Percentiles rank a stretch among this genome's conserved stretches.
Evolutionary conservation across 1,139 yeast genomes (phyloP).

Genomic region (Zygoascus sp.): DNA sequence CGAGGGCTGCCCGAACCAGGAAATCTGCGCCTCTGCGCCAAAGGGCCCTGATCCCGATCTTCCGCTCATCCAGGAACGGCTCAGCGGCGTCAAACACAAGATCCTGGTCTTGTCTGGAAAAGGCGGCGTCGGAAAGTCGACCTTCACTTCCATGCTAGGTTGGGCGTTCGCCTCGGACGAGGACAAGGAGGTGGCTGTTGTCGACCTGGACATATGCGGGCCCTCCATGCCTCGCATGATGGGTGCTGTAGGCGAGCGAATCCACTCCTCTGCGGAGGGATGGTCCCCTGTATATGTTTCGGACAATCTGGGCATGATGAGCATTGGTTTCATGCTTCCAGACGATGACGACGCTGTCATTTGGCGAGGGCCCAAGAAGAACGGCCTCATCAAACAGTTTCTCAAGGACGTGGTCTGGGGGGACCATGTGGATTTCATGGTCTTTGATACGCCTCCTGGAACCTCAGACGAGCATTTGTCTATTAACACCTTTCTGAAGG

Average conservation of each 20-base stretch:
- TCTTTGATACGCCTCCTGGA: constrained; percentile 98
- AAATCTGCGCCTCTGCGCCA: constrained; percentile 80
- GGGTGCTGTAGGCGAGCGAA: constrained; percentile 82
- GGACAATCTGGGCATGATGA: constrained; percentile 92
- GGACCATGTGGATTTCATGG: constrained; percentile 67
- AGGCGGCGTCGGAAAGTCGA: constrained; percentile 98
- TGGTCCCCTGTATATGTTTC: constrained; percentile 97
- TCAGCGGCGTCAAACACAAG: constrained; percentile 72
- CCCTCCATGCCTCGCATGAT: constrained; percentile 95
- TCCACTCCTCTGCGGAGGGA: constrained; percentile 87
- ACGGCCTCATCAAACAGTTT: constrained; percentile 88
- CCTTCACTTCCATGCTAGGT: constrained; percentile 88
- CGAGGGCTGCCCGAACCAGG: constrained; percentile 89
- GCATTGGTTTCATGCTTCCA: constrained; percentile 93
- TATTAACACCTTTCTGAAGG: constrained; percentile 81
- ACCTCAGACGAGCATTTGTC: constrained; percentile 96
- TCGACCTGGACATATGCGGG: constrained; percentile 97
- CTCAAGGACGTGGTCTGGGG: constrained; percentile 97
- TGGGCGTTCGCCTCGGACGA: constrained; percentile 96
- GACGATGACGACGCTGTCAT: constrained; percentile 90
- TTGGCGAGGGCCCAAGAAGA: constrained; percentile 96
- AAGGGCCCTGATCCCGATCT: constrained; percentile 96
- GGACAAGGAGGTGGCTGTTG: constrained; percentile 83
- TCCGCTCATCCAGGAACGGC: constrained; percentile 65
- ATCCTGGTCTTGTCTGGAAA: constrained; percentile 86